Evolutionary conservation across 306 rosid genomes (phyloP).

Genomic region (Heteromeles arbutifolia): DNA sequence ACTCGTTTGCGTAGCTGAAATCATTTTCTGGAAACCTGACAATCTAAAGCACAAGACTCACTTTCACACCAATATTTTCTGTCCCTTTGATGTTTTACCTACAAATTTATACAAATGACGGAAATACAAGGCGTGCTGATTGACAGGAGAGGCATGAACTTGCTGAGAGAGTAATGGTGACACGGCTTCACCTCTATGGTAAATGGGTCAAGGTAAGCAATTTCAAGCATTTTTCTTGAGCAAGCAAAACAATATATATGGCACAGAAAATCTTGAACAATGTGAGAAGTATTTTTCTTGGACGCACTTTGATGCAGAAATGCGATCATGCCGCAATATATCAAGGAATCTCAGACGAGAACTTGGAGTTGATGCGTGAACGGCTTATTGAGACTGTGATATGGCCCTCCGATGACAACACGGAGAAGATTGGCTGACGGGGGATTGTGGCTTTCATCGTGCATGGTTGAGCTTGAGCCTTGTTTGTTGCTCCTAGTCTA

Average conservation of each 20-base stretch:
- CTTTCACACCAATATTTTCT: too few species aligned
- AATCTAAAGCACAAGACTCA: too few species aligned
- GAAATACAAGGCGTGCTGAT: conserved; percentile 2
- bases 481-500: conserved; percentile 23
- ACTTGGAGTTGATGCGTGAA: conserved; percentile 91
- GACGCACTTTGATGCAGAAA: conserved; percentile 44
- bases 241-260: conserved; percentile 1
- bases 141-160: conserved; percentile 79
- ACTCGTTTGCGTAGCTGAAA: too few species aligned
- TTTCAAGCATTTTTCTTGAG: background rate
- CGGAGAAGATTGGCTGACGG: conserved; percentile 68
- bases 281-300: background rate
- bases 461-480: conserved; percentile 1
- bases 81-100: background rate
- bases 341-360: conserved; percentile 72
- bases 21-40: too few species aligned
- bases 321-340: conserved; percentile 91
- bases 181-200: conserved; percentile 83
- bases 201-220: conserved; percentile 86
- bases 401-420: conserved; percentile 97
- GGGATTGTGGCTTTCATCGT: background rate
- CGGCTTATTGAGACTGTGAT: conserved; percentile 83
- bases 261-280: background rate
- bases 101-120: background rate
- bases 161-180: conserved; percentile 97